Evolutionary conservation across 371 early-diverging fungal genomes (phyloP).

Genomic region (Apophysomyces ossiformis): DNA sequence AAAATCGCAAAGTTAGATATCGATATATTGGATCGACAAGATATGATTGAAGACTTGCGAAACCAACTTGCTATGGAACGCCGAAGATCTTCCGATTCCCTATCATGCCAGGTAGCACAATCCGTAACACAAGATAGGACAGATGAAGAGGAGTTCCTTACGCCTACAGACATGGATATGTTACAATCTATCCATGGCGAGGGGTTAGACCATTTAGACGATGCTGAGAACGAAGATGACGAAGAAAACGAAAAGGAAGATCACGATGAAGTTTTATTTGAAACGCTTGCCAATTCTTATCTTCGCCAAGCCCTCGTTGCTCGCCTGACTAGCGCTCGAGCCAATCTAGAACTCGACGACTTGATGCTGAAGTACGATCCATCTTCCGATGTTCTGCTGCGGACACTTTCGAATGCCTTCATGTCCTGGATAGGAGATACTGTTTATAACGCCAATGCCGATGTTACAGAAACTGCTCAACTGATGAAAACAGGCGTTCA

Average conservation of each 20-base stretch:
- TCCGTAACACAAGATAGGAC: constrained; percentile 9
- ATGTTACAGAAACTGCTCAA: constrained; percentile 16
- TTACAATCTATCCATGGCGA: background rate
- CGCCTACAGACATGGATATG: constrained; percentile 9
- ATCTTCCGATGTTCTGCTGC: constrained; percentile 36
- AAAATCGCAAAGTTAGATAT: constrained; percentile 33
- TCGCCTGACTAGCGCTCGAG: constrained; percentile 58
- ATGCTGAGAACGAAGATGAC: constrained; percentile 25
- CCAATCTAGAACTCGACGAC: constrained; percentile 61
- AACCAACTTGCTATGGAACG: constrained; percentile 27
- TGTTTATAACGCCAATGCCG: constrained; percentile 14
- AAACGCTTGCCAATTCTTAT: constrained; percentile 52
- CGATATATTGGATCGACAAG: constrained; percentile 34
- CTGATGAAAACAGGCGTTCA: constrained; percentile 31
- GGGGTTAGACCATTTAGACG: background rate
- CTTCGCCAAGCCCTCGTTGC: constrained; percentile 60
- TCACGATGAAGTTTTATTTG: constrained; percentile 38
- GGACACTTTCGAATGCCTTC: constrained; percentile 46
- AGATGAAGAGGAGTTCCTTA: constrained; percentile 22
- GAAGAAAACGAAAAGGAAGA: constrained; percentile 23
- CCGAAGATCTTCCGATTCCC: constrained; percentile 13
- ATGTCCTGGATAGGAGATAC: constrained; percentile 38
- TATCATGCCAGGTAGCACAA: background rate
- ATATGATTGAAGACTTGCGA: constrained; percentile 34
- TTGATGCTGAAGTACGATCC: constrained; percentile 63